phyloP scores from a whole-genome alignment of 176 grass and related monocot species.

The Eragrostis curvula region DNA sequence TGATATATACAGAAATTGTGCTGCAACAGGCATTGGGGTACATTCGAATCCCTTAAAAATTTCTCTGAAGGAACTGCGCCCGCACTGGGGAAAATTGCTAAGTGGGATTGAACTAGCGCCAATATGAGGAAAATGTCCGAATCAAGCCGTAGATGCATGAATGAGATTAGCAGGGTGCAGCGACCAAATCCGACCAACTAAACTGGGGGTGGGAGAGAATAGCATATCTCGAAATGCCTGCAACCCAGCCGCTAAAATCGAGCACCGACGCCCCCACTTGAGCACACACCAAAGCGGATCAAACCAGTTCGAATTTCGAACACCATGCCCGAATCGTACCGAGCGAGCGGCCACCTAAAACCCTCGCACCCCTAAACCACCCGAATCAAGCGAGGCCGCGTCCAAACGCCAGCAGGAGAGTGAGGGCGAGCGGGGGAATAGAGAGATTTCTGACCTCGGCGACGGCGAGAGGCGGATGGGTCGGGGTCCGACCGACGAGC shows the following conservation, averaged over 20 bases:
- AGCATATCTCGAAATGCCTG: background rate
- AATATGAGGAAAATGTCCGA: no score
- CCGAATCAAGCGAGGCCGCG: background rate
- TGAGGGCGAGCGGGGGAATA: background rate
- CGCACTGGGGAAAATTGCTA: no score
- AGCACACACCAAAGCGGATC: background rate
- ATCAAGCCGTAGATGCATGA: no score
- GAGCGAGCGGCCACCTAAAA: background rate
- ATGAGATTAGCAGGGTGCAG: no score
- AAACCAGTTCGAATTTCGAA: background rate
- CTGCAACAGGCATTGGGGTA: background rate
- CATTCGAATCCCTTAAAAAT: background rate
- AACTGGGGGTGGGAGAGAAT: background rate
- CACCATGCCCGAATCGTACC: background rate
- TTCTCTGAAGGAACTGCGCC: background rate
- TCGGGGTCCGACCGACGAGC: background rate
- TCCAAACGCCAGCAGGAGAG: background rate
- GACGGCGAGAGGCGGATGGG: background rate
- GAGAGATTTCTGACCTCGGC: background rate
- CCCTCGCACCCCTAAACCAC: background rate
- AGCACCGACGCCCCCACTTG: background rate
- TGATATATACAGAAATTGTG: background rate
- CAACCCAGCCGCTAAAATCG: background rate
- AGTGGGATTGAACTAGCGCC: no score
- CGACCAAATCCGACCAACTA: background rate